Percentiles rank a stretch among this genome's conserved stretches.
phyloP scores from a whole-genome alignment of 129 eudicot genomes.

The Helianthus tuberosus region DNA sequence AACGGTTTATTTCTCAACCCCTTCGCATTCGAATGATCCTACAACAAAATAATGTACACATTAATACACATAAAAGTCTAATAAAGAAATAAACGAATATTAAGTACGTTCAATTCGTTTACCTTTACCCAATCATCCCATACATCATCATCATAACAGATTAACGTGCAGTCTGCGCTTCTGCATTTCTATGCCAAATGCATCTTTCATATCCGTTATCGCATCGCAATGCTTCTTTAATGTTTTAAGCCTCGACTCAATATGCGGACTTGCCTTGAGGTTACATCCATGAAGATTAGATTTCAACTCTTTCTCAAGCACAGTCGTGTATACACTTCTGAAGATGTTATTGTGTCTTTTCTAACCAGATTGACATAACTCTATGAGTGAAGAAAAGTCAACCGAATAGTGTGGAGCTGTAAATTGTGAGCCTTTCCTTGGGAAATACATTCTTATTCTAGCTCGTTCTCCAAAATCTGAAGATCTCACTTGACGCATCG shows the following conservation, averaged over 20 bases:
- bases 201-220: slow-evolving; percentile 39
- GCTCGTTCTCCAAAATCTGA: slow-evolving; percentile 89
- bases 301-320: slow-evolving; percentile 38
- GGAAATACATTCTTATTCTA: slow-evolving; percentile 92
- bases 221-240: slow-evolving; percentile 44
- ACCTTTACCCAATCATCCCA: slow-evolving; percentile 49
- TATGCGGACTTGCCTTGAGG: slow-evolving; percentile 46
- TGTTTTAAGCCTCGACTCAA: slow-evolving; percentile 43
- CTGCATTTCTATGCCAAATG: slow-evolving; percentile 45
- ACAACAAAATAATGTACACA: slow-evolving; percentile 21
- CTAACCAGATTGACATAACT: no score
- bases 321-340: no score
- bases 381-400: no score
- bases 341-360: no score
- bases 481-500: slow-evolving; percentile 91
- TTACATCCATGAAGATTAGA: slow-evolving; percentile 45
- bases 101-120: no score
- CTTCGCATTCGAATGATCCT: slow-evolving; percentile 46
- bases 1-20: slow-evolving; percentile 42
- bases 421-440: slow-evolving; percentile 80
- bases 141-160: slow-evolving; percentile 42
- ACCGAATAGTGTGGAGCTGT: slow-evolving; percentile 90
- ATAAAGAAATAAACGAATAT: no score
- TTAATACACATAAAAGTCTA: no score
- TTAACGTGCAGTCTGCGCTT: slow-evolving; percentile 26